Evolutionary conservation across 2,329 filamentous ascomycete species (phyloP).

Genomic region (Cladosporium sphaerospermum): DNA sequence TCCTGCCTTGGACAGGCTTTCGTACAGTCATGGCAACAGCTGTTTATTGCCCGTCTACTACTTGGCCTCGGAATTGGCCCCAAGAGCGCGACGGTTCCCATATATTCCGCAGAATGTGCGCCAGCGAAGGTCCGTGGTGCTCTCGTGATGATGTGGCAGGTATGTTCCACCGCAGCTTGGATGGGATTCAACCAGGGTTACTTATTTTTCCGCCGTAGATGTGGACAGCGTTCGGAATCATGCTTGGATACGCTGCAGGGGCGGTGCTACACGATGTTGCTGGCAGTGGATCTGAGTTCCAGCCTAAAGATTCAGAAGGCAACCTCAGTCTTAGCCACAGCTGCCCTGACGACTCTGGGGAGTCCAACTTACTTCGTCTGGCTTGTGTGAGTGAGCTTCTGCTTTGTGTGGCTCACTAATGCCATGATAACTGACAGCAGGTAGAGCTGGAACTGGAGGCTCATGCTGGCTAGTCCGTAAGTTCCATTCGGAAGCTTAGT

Average conservation of each 20-base stretch:
- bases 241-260: slow-evolving; percentile 38
- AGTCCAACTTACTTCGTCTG: neutral
- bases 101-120: slow-evolving; percentile 50
- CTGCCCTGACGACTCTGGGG: neutral
- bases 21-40: slow-evolving; percentile 51
- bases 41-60: slow-evolving; percentile 49
- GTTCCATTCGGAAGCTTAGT: neutral
- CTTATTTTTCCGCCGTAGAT: slow-evolving; percentile 17
- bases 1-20: neutral
- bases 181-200: neutral
- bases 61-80: slow-evolving; percentile 41
- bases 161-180: slow-evolving; percentile 13
- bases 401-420: too few species aligned
- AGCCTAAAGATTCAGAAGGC: neutral
- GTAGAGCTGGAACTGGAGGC: neutral
- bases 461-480: neutral
- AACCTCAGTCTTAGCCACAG: neutral
- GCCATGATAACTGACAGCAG: neutral
- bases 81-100: slow-evolving; percentile 39
- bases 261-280: slow-evolving; percentile 35
- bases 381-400: neutral
- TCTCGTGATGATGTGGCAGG: slow-evolving; percentile 50
- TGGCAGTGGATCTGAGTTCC: neutral
- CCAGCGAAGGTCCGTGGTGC: slow-evolving; percentile 51
- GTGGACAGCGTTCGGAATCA: slow-evolving; percentile 45